A percentile compares a stretch with the other conserved stretches of the same genome.
These are phyloP conservation scores for Diaporthe caulivora DNA, from an alignment of 2,329 filamentous ascomycete genomes.

Conservation along the genomic window DNA sequence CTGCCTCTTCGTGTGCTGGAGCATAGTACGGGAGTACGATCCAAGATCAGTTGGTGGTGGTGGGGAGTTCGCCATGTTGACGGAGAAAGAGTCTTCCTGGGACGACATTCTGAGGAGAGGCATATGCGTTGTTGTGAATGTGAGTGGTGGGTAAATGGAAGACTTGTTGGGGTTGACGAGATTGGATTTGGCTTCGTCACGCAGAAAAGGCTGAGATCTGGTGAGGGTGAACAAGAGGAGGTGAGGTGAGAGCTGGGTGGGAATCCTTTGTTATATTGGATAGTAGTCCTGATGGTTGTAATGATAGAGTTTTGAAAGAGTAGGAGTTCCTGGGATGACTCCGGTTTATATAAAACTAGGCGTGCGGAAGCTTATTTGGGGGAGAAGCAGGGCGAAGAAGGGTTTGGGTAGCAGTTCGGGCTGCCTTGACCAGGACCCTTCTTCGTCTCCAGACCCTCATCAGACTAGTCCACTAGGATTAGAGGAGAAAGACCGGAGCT, in stretches of 20 bases:
- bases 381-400: slow-evolving; percentile 18
- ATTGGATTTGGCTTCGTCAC: background rate
- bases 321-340: slow-evolving; percentile 15
- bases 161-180: background rate
- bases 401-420: slow-evolving; percentile 12
- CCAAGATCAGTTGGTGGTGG: slow-evolving; percentile 47
- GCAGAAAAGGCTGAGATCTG: background rate
- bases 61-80: slow-evolving; percentile 43
- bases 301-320: background rate
- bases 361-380: slow-evolving; percentile 27
- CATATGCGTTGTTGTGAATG: slow-evolving; percentile 28
- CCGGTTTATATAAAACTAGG: slow-evolving; percentile 37
- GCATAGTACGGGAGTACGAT: slow-evolving; percentile 71
- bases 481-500: slow-evolving; percentile 16
- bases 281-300: background rate
- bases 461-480: slow-evolving; percentile 11
- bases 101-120: slow-evolving; percentile 43
- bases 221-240: background rate
- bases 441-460: slow-evolving; percentile 32
- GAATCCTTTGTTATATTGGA: background rate
- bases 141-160: background rate
- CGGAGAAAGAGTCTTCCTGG: slow-evolving; percentile 41
- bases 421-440: slow-evolving; percentile 24
- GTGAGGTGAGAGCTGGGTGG: background rate
- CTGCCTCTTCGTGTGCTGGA: slow-evolving; percentile 74